phyloP scores from a whole-genome alignment of 2,329 filamentous ascomycete species.

The Trichoderma sp. region DNA sequence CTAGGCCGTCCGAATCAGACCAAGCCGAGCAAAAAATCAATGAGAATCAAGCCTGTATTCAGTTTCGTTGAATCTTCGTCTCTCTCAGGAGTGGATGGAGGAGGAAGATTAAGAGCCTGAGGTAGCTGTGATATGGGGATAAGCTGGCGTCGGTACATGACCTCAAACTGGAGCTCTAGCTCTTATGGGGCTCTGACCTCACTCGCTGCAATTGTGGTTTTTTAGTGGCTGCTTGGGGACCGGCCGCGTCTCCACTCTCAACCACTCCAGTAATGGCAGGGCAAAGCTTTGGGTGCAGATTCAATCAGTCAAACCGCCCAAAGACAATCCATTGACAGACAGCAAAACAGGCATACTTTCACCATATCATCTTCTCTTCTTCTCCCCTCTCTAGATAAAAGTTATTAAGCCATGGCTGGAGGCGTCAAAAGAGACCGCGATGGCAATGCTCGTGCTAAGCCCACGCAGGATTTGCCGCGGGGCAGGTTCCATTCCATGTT shows the following conservation, averaged over 20 bases:
- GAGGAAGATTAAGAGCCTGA: neutral
- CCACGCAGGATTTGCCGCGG: slow-evolving; percentile 34
- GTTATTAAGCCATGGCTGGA: slow-evolving; percentile 31
- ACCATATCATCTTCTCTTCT: neutral
- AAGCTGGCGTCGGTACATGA: neutral
- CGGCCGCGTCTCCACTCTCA: slow-evolving; percentile 1
- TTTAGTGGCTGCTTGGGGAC: neutral
- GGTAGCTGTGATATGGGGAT: neutral
- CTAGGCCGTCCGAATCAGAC: neutral
- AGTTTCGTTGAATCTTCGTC: neutral
- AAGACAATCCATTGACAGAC: too few species aligned
- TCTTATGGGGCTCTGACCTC: slow-evolving; percentile 1
- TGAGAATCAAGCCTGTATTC: neutral
- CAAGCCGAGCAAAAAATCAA: neutral
- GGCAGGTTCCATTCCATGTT: slow-evolving; percentile 71
- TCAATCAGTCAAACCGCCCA: neutral
- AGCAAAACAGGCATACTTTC: neutral
- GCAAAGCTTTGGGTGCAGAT: neutral
- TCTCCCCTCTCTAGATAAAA: too few species aligned
- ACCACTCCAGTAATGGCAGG: neutral
- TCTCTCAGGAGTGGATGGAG: neutral
- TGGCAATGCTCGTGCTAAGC: slow-evolving; percentile 46
- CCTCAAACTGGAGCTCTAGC: neutral
- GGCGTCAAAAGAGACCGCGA: slow-evolving; percentile 54
- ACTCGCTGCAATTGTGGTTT: neutral